Percentiles rank a stretch among this genome's conserved stretches.
Evolutionary conservation across 2,329 filamentous ascomycete species (phyloP).

Genomic region (Xylariaceae sp.): DNA sequence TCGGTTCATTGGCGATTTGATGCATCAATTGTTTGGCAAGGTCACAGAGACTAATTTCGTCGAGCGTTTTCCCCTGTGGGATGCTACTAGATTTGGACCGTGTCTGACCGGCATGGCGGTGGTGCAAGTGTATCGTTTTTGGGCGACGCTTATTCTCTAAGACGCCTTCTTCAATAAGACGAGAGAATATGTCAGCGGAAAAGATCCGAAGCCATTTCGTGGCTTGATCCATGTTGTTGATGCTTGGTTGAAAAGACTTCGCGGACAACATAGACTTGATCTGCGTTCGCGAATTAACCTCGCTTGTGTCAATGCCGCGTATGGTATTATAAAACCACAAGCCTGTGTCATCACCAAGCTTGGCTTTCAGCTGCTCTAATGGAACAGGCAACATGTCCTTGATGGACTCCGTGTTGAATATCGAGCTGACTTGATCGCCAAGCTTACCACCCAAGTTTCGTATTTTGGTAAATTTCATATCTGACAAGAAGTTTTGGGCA

Average conservation of each 20-base stretch:
- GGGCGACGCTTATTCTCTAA: constrained; percentile 83
- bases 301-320: constrained; percentile 78
- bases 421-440: constrained; percentile 77
- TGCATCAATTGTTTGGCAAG: constrained; percentile 72
- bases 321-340: constrained; percentile 82
- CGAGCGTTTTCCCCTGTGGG: constrained; percentile 67
- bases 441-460: constrained; percentile 93
- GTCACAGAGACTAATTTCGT: constrained; percentile 68
- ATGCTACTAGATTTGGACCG: constrained; percentile 75
- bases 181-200: constrained; percentile 81
- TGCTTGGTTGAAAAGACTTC: constrained; percentile 86
- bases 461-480: constrained; percentile 93
- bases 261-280: constrained; percentile 98
- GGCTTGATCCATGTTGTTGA: constrained; percentile 74
- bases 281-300: constrained; percentile 85
- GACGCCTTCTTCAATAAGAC: constrained; percentile 86
- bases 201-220: constrained; percentile 87
- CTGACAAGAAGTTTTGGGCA: constrained; percentile 70
- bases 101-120: constrained; percentile 69
- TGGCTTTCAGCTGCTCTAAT: constrained; percentile 70
- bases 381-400: constrained; percentile 69
- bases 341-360: constrained; percentile 79
- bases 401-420: constrained; percentile 77
- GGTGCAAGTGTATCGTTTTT: constrained; percentile 79
- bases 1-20: constrained; percentile 73